Evolutionary conservation across 2,329 filamentous ascomycete genomes (phyloP), one percentile per base, ranked within the genome.

Genomic region (Penicillium verrucosum): DNA sequence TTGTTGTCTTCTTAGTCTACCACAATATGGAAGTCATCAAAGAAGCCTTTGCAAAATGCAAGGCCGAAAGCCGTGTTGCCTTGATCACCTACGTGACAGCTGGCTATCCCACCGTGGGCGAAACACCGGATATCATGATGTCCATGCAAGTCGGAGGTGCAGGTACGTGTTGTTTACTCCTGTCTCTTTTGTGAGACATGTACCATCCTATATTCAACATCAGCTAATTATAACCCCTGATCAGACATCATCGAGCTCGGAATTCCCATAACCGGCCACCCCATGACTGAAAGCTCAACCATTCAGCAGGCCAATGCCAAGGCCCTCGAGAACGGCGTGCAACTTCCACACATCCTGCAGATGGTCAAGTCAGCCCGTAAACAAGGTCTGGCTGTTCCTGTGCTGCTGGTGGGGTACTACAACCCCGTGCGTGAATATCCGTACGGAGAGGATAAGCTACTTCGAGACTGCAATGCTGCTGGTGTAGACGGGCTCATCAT

Each of bases 391-490:
- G 87, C 82, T 64, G 85, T 87, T 0, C 94, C 93, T 0, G 86
- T 97, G 27, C 77, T 97, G 69, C 84, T 97, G 61, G 97, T 97
- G 92, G 93, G 93, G 67, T 97, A 97, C 82, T 97, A 96, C 78
- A 97, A 97, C 78, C 92, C 93, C 1, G 81, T 97, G 51, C 80
- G 11, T 27, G n/a, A 36, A 11, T 36, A 48, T 96, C 55, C 90
- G 87, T 97, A 97, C 71, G 93, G 93, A 55, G 93, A 97, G 78
- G 89, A 94, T 75, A 82, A 81, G 57, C 84, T 97, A 70, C 78
- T 97, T 52, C 81, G 84, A 62, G 92, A 97, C 73, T 90, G 90
- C 72, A 86, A 87, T 69, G 83, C 84, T 5, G 60, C 53, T 3
- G 63, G 61, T 1, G 57, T 64, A 3, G 59, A 61, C 41, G 63